These are phyloP conservation scores for Pleurotus giganteus DNA, from an alignment of 768 basidiomycete species.

Conservation along the genomic window DNA sequence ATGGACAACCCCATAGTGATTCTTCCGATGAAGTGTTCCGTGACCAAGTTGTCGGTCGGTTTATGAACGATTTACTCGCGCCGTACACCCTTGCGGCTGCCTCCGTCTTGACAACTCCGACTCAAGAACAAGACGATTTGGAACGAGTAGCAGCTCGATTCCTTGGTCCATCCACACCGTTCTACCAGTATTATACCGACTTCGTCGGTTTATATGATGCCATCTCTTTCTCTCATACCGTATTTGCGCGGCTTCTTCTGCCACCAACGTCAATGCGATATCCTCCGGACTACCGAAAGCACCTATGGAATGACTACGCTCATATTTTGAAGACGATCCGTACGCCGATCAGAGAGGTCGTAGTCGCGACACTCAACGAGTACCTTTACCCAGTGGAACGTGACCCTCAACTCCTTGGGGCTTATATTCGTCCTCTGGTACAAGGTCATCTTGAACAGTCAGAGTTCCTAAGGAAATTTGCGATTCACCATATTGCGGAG, in stretches of 20 bases:
- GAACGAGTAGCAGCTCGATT: slow-evolving; percentile 56
- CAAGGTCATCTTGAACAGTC: slow-evolving; percentile 32
- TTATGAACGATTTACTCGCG: slow-evolving; percentile 60
- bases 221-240: slow-evolving; percentile 79
- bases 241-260: slow-evolving; percentile 75
- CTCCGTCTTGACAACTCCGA: not conserved
- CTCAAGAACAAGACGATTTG: slow-evolving; percentile 27
- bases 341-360: slow-evolving; percentile 46
- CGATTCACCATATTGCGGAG: slow-evolving; percentile 76
- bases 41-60: slow-evolving; percentile 56
- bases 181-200: slow-evolving; percentile 94
- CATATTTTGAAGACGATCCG: slow-evolving; percentile 64
- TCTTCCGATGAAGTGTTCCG: slow-evolving; percentile 74
- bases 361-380: slow-evolving; percentile 51
- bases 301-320: slow-evolving; percentile 78
- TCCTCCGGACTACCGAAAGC: slow-evolving; percentile 77
- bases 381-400: slow-evolving; percentile 74
- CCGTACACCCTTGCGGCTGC: slow-evolving; percentile 43
- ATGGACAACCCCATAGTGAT: slow-evolving; percentile 58
- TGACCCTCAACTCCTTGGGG: slow-evolving; percentile 57
- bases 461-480: slow-evolving; percentile 65
- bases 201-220: slow-evolving; percentile 89
- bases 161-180: slow-evolving; percentile 70
- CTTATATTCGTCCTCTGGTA: slow-evolving; percentile 59
- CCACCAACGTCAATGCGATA: slow-evolving; percentile 77